Evolutionary conservation across 345 rosid genomes (phyloP).

Genomic region (Aegle marmelos): DNA sequence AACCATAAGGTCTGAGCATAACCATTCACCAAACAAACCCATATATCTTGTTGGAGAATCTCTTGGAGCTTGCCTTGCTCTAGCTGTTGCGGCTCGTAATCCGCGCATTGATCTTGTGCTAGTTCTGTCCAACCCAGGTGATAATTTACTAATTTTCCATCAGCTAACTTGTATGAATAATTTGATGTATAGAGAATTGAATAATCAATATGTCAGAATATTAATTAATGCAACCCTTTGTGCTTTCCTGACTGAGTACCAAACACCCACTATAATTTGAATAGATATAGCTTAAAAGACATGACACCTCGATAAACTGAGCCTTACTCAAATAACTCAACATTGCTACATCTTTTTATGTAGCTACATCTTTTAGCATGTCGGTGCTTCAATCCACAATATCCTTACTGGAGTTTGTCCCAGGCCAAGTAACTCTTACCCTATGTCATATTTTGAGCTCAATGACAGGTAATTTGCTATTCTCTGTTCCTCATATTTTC

Average conservation of each 20-base stretch:
- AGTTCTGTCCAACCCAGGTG: conserved; percentile 76
- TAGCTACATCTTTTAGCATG: conserved; percentile 69
- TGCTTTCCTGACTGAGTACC: too few species aligned
- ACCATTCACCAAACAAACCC: conserved; percentile 45
- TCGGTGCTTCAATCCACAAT: conserved; percentile 53
- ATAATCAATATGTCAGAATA: too few species aligned
- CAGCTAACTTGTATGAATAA: neutral
- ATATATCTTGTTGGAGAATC: conserved; percentile 85
- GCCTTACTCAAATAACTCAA: neutral
- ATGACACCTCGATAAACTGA: too few species aligned
- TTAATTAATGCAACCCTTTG: too few species aligned
- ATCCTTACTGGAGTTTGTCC: conserved; percentile 52
- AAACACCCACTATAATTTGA: too few species aligned
- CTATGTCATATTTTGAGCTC: conserved; percentile 34
- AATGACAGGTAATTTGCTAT: conserved; percentile 43
- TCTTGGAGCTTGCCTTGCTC: conserved; percentile 74
- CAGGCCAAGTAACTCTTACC: conserved; percentile 18
- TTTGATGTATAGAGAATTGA: neutral
- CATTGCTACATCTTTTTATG: conserved; percentile 1
- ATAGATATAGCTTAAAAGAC: too few species aligned
- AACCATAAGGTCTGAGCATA: conserved; percentile 41
- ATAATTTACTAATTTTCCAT: neutral
- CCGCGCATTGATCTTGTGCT: conserved; percentile 62
- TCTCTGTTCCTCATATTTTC: neutral
- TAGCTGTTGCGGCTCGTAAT: conserved; percentile 67